phyloP scores from a whole-genome alignment of 768 basidiomycete species.

The Pisolithus tinctorius region DNA sequence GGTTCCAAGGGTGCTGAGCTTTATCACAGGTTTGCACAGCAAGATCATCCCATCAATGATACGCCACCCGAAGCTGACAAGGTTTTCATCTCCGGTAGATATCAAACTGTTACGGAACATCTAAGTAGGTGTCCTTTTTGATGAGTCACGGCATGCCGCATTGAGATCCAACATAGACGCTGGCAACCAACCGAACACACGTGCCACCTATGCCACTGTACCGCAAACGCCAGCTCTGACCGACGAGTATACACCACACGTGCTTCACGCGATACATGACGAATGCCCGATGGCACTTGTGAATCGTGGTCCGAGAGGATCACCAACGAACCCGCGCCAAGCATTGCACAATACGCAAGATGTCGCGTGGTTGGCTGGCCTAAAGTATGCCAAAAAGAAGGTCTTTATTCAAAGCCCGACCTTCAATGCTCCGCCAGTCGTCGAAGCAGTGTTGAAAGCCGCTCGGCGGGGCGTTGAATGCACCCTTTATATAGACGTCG shows the following conservation, averaged over 20 bases:
- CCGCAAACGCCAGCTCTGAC: constrained; percentile 14
- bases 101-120: constrained; percentile 35
- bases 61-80: constrained; percentile 3
- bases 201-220: constrained; percentile 23
- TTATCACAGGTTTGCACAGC: constrained; percentile 12
- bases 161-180: constrained; percentile 22
- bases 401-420: constrained; percentile 76
- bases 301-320: constrained; percentile 55
- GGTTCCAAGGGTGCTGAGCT: constrained; percentile 20
- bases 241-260: constrained; percentile 57
- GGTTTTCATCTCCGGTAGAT: constrained; percentile 25
- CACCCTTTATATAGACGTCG: constrained; percentile 54
- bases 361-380: constrained; percentile 59
- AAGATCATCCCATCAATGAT: constrained; percentile 9
- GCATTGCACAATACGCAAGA: constrained; percentile 53
- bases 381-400: constrained; percentile 50
- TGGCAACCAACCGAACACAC: constrained; percentile 29
- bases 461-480: constrained; percentile 56
- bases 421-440: constrained; percentile 58
- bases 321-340: constrained; percentile 35
- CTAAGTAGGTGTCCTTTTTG: constrained; percentile 24
- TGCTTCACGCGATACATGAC: constrained; percentile 49
- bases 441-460: constrained; percentile 52
- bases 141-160: background rate
- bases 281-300: constrained; percentile 62